Base-by-base conservation (phyloP, 2,329 filamentous ascomycete genomes). In the Penicillium sp. region DNA sequence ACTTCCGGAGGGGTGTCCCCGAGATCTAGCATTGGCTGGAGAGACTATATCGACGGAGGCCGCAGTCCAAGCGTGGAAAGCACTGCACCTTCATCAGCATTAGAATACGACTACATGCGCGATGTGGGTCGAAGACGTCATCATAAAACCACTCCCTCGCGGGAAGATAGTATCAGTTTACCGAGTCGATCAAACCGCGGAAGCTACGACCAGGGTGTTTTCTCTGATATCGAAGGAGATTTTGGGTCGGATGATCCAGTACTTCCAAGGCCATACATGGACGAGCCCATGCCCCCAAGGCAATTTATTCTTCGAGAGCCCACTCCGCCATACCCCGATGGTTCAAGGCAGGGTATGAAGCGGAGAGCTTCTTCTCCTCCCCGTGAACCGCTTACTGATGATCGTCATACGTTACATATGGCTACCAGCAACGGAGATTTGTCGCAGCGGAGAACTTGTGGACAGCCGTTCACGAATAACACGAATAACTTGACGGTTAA, bases 351-450 rank as follows among this genome's bases (percentile, higher is more conserved):
- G 52, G 84, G 85, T 47, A 81, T 83, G 63, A 89, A 88, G 71
- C 79, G 86, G 67, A 80, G 85, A 55, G 86, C 86, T 57, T 85
- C 84, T 14, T 86, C 84, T 51, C 84, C 85, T 20, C 85, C 85
- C 37, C 78, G 81, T 54, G 84, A 86, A 64, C 78, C 69, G 27
- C 65, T 70, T 35, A 56, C 58, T 22, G 73, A 75, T 35, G 70
- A 75, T 52, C 70, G 69, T 35, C 67, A 71, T 51, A 57, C 64
- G 9, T 58, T 75, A 54, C 71, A 71, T 50, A 55, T 70, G 20
- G 57, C 69, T 33, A 72, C 69, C 15, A 74, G 75, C 61, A 79
- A 77, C 53, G 73, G 75, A n/a, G 82, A 85, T 64, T 65, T 83
- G 47, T 81, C 80, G 53, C 81, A 83, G 60, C 76, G 82, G 53